These are phyloP conservation scores for Neurospora hispaniola DNA, from an alignment of 495 filamentous ascomycete species.

Conservation along the genomic window DNA sequence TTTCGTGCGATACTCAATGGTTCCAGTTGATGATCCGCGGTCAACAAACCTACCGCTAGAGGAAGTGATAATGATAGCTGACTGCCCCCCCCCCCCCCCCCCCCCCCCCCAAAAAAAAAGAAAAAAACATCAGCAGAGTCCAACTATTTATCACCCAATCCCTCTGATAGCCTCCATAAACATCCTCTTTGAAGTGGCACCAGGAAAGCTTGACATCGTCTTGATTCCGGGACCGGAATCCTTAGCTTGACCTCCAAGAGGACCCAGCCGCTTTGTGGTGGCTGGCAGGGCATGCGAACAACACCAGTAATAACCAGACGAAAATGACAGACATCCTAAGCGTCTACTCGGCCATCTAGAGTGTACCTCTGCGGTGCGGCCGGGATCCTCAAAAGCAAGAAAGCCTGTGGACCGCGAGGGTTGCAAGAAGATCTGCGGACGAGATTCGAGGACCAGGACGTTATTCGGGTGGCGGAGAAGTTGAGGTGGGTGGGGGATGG, in stretches of 20 bases:
- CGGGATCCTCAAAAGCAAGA: slow-evolving; percentile 38
- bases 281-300: slow-evolving; percentile 29
- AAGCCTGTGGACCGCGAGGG: slow-evolving; percentile 40
- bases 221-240: slow-evolving; percentile 45
- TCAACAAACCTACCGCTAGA: not conserved
- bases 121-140: slow-evolving; percentile 28
- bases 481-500: slow-evolving; percentile 44
- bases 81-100: too few relatives aligned
- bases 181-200: slow-evolving; percentile 29
- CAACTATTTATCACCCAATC: slow-evolving; percentile 15
- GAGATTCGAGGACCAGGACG: slow-evolving; percentile 29
- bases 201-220: slow-evolving; percentile 43
- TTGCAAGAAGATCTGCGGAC: slow-evolving; percentile 34
- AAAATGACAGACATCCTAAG: slow-evolving; percentile 36
- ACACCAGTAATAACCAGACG: slow-evolving; percentile 3
- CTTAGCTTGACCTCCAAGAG: slow-evolving; percentile 13
- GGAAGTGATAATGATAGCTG: not conserved
- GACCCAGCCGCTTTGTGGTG: slow-evolving; percentile 32
- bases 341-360: slow-evolving; percentile 46
- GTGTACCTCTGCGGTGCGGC: slow-evolving; percentile 38
- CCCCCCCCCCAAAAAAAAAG: too few relatives aligned
- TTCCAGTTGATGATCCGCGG: not conserved
- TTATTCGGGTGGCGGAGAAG: slow-evolving; percentile 36
- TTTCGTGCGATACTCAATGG: not conserved
- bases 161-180: slow-evolving; percentile 25